Conservation (phyloP, 2,329 filamentous ascomycete genomes). For the Zymoseptoria brevis region DNA sequence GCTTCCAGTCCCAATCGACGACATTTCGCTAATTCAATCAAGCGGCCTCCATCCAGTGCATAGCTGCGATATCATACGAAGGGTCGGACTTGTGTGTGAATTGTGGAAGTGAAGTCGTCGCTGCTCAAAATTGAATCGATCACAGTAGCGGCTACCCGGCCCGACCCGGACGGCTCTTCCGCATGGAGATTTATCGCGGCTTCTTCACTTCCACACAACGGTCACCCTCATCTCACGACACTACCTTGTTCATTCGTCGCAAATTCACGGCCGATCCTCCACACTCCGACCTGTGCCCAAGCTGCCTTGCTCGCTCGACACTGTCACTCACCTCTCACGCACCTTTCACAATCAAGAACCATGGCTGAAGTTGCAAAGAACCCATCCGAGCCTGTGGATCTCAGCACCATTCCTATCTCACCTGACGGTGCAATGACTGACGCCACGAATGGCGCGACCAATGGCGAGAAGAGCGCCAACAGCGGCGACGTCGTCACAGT, state of each 20-base stretch:
- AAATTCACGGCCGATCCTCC: background rate
- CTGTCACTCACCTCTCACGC: background rate
- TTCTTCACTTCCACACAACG: background rate
- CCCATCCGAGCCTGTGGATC: constrained; percentile 38
- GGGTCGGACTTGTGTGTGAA: background rate
- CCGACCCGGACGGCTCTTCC: background rate
- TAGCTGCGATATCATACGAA: background rate
- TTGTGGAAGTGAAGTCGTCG: background rate
- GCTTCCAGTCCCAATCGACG: constrained; percentile 11
- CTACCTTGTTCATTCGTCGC: constrained; percentile 5
- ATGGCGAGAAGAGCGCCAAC: constrained; percentile 31
- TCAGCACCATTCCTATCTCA: constrained; percentile 50
- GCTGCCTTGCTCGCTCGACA: background rate
- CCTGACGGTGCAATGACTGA: constrained; percentile 40
- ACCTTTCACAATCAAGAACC: constrained; percentile 3
- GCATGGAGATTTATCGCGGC: background rate
- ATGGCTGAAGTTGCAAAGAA: constrained; percentile 29
- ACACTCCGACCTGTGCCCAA: background rate
- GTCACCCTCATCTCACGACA: background rate
- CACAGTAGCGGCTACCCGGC: background rate
- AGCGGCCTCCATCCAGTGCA: background rate
- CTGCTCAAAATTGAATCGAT: background rate
- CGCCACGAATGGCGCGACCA: constrained; percentile 41
- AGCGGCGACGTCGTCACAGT: constrained; percentile 70
- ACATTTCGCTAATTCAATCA: constrained; percentile 9